These are phyloP conservation scores for Collybiopsis confluens DNA, from an alignment of 768 basidiomycete genomes.

Conservation along the genomic window DNA sequence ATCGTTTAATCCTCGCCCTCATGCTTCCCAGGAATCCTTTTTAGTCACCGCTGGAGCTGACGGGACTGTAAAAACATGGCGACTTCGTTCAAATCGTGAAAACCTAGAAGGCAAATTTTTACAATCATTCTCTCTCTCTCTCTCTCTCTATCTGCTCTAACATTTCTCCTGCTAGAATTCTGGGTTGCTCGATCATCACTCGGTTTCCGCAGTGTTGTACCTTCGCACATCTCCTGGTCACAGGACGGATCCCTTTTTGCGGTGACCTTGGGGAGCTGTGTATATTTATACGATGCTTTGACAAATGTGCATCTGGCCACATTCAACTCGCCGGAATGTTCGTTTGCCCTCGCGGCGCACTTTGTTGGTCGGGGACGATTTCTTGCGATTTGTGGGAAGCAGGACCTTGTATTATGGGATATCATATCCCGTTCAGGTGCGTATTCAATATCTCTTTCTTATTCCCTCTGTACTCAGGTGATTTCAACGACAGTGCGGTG, in stretches of 20 bases:
- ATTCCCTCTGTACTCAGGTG: background rate
- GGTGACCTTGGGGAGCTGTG: conserved; percentile 58
- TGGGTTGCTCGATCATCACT: conserved; percentile 82
- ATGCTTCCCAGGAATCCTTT: conserved; percentile 27
- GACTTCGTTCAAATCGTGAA: conserved; percentile 42
- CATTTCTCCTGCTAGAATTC: conserved; percentile 38
- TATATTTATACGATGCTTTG: conserved; percentile 71
- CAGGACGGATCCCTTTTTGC: conserved; percentile 83
- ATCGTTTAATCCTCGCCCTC: conserved; percentile 58
- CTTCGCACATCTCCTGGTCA: conserved; percentile 72
- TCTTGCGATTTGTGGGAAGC: conserved; percentile 48
- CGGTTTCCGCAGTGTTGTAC: conserved; percentile 61
- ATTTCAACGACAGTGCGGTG: conserved; percentile 48
- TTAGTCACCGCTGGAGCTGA: conserved; percentile 77
- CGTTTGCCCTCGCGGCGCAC: conserved; percentile 36
- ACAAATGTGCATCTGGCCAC: conserved; percentile 58
- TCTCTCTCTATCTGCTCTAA: background rate
- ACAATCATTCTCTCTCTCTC: conserved; percentile 40
- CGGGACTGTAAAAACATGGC: conserved; percentile 79
- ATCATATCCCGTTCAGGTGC: conserved; percentile 57
- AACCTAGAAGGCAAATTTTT: conserved; percentile 41
- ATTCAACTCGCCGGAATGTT: conserved; percentile 54
- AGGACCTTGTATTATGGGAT: conserved; percentile 68
- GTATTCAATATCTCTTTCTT: conserved; percentile 18
- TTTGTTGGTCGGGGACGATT: conserved; percentile 73